Base-by-base conservation (phyloP, 768 basidiomycete species). In the Tulasnella sp. region DNA sequence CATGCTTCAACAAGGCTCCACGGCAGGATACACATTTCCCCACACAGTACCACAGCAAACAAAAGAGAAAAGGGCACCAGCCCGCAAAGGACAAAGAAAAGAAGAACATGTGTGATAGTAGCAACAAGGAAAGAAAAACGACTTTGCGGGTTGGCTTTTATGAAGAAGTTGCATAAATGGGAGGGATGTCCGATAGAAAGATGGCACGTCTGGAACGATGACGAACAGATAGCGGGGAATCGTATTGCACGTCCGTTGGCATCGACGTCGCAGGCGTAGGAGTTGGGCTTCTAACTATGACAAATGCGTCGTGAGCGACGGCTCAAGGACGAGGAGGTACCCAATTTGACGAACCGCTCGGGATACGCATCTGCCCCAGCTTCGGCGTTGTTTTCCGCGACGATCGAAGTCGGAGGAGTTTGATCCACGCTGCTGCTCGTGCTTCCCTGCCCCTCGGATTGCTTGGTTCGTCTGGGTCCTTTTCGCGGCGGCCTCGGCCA, bases 401-500 rank as follows among this genome's bases (percentile, higher is more conserved):
- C 36, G 15, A 19, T 54, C 15, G 39, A 23, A 27, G 52, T 36
- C 23, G 21, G 35, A 2, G 52, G 42, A 12, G 35, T 27, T 15
- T 19, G 14, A 17, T 29, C 39, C 14, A 40, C 32, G 52, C 52
- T 54, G 29, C 36, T 27, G 21, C 36, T 25, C 19, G 52, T 39
- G 6, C 36, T 19, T 42, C 35, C 25, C n/a, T n/a, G n/a, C n/a
- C n/a, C n/a, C 7, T 54, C 39, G 4, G 52, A 54, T 4, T 21
- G 36, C 42, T 54, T 54, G 14, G 52, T 36, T 27, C 52, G 52
- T 21, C 52, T 25, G 21, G 25, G n/a, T 9, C 46, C 46, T 32
- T 48, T 48, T 29, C 25, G 6, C 11, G 23, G 52, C 14, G 27
- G 55, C 25, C 48, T 57, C 17, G 40, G 55, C 61, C 63, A 89